phyloP scores from a whole-genome alignment of 257 asterid species.

The Striga asiatica region DNA sequence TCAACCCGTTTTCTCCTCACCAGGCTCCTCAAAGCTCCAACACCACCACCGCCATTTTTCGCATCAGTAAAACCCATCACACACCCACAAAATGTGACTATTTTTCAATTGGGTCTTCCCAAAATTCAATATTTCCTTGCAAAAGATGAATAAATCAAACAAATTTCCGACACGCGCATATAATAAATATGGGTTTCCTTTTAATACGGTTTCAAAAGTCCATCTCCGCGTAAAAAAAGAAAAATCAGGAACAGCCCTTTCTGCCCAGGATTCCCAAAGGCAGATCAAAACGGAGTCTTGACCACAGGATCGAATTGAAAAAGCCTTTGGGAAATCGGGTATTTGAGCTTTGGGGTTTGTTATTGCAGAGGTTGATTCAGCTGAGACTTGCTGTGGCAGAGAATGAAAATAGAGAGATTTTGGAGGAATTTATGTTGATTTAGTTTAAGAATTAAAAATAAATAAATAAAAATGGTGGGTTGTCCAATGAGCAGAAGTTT shows the following conservation, averaged over 20 bases:
- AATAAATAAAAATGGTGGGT: neutral
- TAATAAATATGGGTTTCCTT: neutral
- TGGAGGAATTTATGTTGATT: neutral
- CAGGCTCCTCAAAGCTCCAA: conserved; percentile 44
- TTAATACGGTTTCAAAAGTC: neutral
- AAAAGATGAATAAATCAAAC: neutral
- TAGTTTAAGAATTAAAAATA: too few relatives aligned
- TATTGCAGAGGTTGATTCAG: neutral
- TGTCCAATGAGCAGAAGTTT: neutral
- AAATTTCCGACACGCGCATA: neutral
- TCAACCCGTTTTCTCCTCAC: conserved; percentile 92
- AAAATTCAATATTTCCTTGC: conserved; percentile 20
- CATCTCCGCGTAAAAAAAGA: neutral
- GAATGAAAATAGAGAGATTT: neutral
- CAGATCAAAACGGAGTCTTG: neutral
- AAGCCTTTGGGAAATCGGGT: neutral
- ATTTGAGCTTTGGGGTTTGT: neutral
- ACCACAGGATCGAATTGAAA: too few relatives aligned
- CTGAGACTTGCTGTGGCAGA: neutral
- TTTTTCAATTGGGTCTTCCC: conserved; percentile 11
- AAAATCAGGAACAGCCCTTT: too few relatives aligned
- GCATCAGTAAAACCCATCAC: conserved; percentile 38
- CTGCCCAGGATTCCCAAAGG: neutral
- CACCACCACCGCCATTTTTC: conserved; percentile 26
- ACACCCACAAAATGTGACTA: conserved; percentile 15